Conservation (phyloP, 257 asterid species). For the Nicotiana knightiana region DNA sequence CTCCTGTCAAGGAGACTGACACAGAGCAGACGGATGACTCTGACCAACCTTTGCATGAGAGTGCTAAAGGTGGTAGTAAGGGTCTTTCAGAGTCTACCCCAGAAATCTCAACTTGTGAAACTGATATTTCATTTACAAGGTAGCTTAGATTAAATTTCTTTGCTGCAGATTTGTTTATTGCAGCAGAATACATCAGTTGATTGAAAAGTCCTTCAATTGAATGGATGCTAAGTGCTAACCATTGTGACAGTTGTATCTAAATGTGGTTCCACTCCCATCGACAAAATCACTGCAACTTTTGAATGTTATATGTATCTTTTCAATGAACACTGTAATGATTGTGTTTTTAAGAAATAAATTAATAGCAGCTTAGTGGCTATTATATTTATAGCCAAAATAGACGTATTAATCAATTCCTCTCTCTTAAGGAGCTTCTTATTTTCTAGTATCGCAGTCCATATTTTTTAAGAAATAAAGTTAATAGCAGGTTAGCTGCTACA, state of each 20-base stretch:
- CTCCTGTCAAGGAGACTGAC: constrained; percentile 44
- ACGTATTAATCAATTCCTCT: not conserved
- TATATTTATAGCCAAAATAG: not conserved
- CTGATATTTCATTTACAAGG: constrained; percentile 52
- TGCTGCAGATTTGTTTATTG: not conserved
- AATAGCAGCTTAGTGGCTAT: not conserved
- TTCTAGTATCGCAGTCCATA: not conserved
- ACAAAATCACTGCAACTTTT: not conserved
- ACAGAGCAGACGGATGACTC: constrained; percentile 31
- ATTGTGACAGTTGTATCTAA: not conserved
- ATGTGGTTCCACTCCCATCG: not conserved
- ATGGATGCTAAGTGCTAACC: not conserved
- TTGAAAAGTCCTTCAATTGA: not conserved
- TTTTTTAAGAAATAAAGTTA: not conserved
- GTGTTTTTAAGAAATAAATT: not conserved
- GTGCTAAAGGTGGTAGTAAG: constrained; percentile 19
- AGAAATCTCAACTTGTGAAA: constrained; percentile 54
- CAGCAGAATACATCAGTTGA: not conserved
- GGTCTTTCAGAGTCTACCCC: constrained; percentile 57
- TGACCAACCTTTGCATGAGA: constrained; percentile 34
- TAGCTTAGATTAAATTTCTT: constrained; percentile 14
- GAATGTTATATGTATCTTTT: not conserved
- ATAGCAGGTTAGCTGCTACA: not conserved
- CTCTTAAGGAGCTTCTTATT: not conserved
- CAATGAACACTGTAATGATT: not conserved